A percentile compares a stretch with the other conserved stretches of the same genome.
These are phyloP conservation scores for Pseudogymnoascus sp. DNA, from an alignment of 2,329 filamentous ascomycete species.

Conservation along the genomic window DNA sequence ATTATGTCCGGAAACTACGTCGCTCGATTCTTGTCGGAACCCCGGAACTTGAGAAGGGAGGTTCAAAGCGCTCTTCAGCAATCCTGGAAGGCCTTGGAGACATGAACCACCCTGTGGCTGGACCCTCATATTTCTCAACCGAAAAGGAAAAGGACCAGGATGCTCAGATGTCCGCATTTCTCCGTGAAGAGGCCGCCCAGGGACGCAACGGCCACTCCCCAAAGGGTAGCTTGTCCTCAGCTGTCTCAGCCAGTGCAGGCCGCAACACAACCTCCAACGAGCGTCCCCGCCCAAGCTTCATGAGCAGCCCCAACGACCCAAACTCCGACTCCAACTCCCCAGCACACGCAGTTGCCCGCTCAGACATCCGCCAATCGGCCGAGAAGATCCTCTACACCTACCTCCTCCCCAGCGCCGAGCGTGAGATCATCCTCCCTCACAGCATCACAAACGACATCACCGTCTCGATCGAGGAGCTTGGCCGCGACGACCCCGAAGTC, in stretches of 20 bases:
- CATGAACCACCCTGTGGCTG: slow-evolving; percentile 50
- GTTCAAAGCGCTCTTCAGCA: slow-evolving; percentile 77
- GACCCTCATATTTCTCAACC: slow-evolving; percentile 54
- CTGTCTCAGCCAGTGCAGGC: slow-evolving; percentile 18
- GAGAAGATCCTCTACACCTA: slow-evolving; percentile 99
- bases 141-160: slow-evolving; percentile 74
- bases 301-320: slow-evolving; percentile 55
- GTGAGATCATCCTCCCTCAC: slow-evolving; percentile 89
- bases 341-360: slow-evolving; percentile 73
- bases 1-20: slow-evolving; percentile 92
- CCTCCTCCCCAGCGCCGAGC: slow-evolving; percentile 85
- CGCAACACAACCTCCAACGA: slow-evolving; percentile 45
- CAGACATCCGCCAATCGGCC: slow-evolving; percentile 85
- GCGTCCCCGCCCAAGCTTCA: slow-evolving; percentile 42
- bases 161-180: slow-evolving; percentile 83
- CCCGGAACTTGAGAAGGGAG: slow-evolving; percentile 74
- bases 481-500: slow-evolving; percentile 90
- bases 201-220: slow-evolving; percentile 46
- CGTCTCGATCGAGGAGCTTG: slow-evolving; percentile 78
- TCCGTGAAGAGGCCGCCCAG: slow-evolving; percentile 59
- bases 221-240: slow-evolving; percentile 35
- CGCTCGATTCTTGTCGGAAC: slow-evolving; percentile 89
- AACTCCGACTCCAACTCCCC: slow-evolving; percentile 76
- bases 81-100: slow-evolving; percentile 69
- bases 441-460: slow-evolving; percentile 82